phyloP scores from a whole-genome alignment of 495 filamentous ascomycete genomes.

The Achaetomiella virescens region DNA sequence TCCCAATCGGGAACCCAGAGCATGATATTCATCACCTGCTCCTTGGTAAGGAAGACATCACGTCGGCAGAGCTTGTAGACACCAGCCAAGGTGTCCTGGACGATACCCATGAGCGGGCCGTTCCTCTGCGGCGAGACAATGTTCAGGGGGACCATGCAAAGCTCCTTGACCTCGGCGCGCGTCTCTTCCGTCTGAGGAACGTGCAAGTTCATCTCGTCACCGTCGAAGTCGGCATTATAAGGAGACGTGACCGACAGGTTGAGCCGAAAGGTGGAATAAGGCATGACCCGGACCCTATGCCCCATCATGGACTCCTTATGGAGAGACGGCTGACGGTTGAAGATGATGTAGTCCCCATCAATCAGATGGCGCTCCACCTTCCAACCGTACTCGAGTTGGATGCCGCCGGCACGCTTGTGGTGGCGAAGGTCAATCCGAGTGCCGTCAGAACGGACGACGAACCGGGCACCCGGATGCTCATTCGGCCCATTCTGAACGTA shows the following conservation, averaged over 20 bases:
- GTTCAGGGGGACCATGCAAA: constrained; percentile 94
- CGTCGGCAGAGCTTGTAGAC: constrained; percentile 94
- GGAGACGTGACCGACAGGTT: constrained; percentile 97
- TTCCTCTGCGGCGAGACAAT: constrained; percentile 98
- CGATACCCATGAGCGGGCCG: constrained; percentile 97
- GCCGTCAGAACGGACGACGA: constrained; percentile 86
- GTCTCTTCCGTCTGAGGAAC: constrained; percentile 98
- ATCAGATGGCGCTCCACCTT: constrained; percentile 95
- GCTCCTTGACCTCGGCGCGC: constrained; percentile 79
- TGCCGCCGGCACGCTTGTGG: constrained; percentile 73
- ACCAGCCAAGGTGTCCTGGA: constrained; percentile 94
- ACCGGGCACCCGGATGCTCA: constrained; percentile 89
- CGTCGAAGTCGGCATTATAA: constrained; percentile 99
- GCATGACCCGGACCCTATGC: constrained; percentile 95
- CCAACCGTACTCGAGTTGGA: constrained; percentile 90
- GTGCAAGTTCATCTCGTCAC: constrained; percentile 98
- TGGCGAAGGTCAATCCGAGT: constrained; percentile 91
- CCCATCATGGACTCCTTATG: constrained; percentile 99
- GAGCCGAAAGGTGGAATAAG: constrained; percentile 94
- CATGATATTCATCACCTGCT: constrained; percentile 90
- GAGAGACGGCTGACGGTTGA: constrained; percentile 97
- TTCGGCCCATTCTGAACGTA: constrained; percentile 90
- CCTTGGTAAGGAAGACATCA: constrained; percentile 82
- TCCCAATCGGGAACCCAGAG: constrained; percentile 98
- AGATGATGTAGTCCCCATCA: constrained; percentile 95